Evolutionary conservation across 2,329 filamentous ascomycete genomes (phyloP), one percentile per base, ranked within the genome.

Genomic region (Cordyceps cateniannulata): DNA sequence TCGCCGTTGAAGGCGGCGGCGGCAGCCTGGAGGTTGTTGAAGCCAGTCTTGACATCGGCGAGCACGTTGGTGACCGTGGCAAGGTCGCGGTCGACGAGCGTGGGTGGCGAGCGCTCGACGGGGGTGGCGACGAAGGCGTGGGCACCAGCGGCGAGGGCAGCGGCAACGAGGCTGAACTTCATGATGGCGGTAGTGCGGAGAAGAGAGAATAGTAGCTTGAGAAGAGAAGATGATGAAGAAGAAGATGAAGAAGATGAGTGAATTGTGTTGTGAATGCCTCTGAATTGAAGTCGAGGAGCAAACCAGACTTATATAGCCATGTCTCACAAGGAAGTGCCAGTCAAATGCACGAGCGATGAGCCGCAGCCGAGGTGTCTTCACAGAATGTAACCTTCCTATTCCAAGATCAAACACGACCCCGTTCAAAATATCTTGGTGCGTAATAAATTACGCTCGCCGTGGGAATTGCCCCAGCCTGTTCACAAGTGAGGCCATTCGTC

Each of bases 41-140:
- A 62, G 42, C 62, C 62, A 10, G 35, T 52, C 32, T 57, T 62
- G 18, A 65, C 62, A 5, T 60, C 52, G n/a, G 52, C 53, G 20
- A 65, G 62, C 16, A 65, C 63, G 9, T 56, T 59, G 6, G 52
- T 63, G 50, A 58, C 63, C 3, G 62, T 62, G 20, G 56, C 44
- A 4, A 63, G 40, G 38, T 65, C 63, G 18, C 62, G 63, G 24
- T 60, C 60, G 18, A 59, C 54, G 54, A 63, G 32, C 4, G 61
- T 47, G 32, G 61, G 51, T 20, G 58, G 50, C 12, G 44, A 55
- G 48, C 52, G 45, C 35, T 50, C 48, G 48, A 61, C 53, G 10
- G 57, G 57, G 3, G 57, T 50, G 45, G 61, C 61, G 27, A 63
- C 62, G 29, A 61, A 49, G 59, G 59, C 62, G 22, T 44, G 48